phyloP scores from a whole-genome alignment of 1,139 yeast genomes.

The Lodderomyces elongisporus region DNA sequence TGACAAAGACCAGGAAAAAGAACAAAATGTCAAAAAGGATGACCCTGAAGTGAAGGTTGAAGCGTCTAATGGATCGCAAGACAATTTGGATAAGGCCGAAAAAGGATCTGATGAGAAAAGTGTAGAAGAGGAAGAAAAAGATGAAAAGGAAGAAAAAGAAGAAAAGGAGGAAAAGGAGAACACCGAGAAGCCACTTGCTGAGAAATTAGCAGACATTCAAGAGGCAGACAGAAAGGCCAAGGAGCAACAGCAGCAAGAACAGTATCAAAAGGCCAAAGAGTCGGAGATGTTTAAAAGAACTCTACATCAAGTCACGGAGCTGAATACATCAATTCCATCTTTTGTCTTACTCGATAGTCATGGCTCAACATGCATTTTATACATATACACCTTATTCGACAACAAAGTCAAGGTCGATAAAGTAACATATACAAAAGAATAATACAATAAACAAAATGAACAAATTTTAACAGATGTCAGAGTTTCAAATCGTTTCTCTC shows the following conservation, averaged over 20 bases:
- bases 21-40: too few species aligned
- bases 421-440: slow-evolving; percentile 70
- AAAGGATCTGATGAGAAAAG: slow-evolving; percentile 12
- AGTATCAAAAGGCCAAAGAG: slow-evolving; percentile 8
- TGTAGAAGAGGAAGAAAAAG: slow-evolving; percentile 9
- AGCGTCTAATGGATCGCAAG: slow-evolving; percentile 39
- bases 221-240: slow-evolving; percentile 6
- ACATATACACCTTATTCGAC: slow-evolving; percentile 74
- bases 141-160: slow-evolving; percentile 9
- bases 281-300: slow-evolving; percentile 8
- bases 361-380: slow-evolving; percentile 71
- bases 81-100: slow-evolving; percentile 19
- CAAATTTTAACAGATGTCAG: too few species aligned
- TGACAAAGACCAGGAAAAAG: too few species aligned
- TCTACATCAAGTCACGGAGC: slow-evolving; percentile 17
- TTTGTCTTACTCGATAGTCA: slow-evolving; percentile 85
- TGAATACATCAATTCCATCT: slow-evolving; percentile 55
- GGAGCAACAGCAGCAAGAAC: slow-evolving; percentile 8
- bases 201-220: too few species aligned
- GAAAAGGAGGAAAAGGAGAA: slow-evolving; percentile 1
- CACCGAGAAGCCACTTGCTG: not conserved
- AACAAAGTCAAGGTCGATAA: slow-evolving; percentile 92
- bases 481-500: too few species aligned
- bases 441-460: slow-evolving; percentile 7
- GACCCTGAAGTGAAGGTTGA: slow-evolving; percentile 40